phyloP scores from a whole-genome alignment of 2,329 filamentous ascomycete genomes.

The Cladophialophora chaetospira region DNA sequence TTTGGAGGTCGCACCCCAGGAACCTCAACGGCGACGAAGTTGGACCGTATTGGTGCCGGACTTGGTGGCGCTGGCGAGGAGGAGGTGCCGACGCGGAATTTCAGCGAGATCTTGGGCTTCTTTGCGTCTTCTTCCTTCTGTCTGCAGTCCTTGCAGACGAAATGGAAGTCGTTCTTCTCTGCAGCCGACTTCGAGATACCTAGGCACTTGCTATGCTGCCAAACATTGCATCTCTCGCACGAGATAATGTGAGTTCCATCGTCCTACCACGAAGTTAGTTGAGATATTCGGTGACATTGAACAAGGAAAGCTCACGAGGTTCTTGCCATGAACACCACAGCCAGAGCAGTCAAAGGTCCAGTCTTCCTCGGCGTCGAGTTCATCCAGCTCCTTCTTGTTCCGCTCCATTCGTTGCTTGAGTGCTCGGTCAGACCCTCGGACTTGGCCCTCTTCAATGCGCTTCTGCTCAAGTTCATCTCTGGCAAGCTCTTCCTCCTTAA shows the following conservation, averaged over 20 bases:
- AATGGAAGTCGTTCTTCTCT: conserved; percentile 82
- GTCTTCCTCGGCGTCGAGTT: conserved; percentile 73
- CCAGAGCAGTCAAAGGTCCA: conserved; percentile 93
- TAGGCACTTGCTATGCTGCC: conserved; percentile 95
- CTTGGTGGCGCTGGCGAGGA: conserved; percentile 31
- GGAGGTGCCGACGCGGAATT: conserved; percentile 54
- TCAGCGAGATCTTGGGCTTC: conserved; percentile 63
- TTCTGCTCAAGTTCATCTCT: conserved; percentile 76
- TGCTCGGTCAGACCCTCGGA: conserved; percentile 73
- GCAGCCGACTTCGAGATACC: conserved; percentile 76
- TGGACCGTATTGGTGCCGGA: conserved; percentile 17
- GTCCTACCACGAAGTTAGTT: conserved; percentile 56
- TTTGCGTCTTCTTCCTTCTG: conserved; percentile 65
- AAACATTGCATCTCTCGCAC: conserved; percentile 90
- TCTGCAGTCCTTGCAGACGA: conserved; percentile 78
- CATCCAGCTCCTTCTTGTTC: conserved; percentile 73
- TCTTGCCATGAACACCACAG: conserved; percentile 86
- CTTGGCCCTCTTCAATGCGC: conserved; percentile 56
- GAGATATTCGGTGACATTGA: conserved; percentile 1
- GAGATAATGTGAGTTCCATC: conserved; percentile 92
- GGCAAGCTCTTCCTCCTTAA: conserved; percentile 80
- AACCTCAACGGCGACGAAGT: conserved; percentile 20
- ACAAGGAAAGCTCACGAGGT: conserved; percentile 55
- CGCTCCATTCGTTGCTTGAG: conserved; percentile 81
- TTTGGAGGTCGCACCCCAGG: conserved; percentile 2